Evolutionary conservation across 148 eudicot species (phyloP), one percentile per base, ranked within the genome.

Genomic region (Drosera capensis): DNA sequence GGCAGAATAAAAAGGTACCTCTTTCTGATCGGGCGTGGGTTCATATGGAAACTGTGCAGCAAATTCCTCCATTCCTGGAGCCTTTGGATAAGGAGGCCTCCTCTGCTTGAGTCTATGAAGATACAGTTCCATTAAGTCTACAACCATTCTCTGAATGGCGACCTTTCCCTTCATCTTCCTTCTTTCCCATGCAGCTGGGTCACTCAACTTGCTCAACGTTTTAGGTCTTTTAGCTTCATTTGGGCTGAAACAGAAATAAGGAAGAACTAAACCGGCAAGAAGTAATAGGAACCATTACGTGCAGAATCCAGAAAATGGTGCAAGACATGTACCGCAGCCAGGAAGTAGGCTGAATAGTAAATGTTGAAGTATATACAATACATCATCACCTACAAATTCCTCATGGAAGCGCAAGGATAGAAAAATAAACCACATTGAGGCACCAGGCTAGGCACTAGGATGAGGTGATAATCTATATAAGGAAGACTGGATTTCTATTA

Each of bases 141-240:
- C 96, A 48, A 88, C 94, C 96, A 88, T 88, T 63, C 74, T 88
- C 66, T 88, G 96, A 61, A 88, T 77, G 3, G 96, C 96, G 57
- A 88, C 86, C 69, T 73, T 83, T 53, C 96, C 96, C 64, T 77
- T 88, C 24, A 58, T 65, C 68, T 80, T 88, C 60, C 94, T 77
- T 81, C 59, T 80, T 66, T 88, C 94, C 96, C 96, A 88, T 20
- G 72, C 70, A 56, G 73, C 68, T 43, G 77, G 72, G 64, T 88
- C 96, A 56, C 57, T 74, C 68, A 88, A 55, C 62, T 84, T 88
- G 67, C 94, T 83, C 56, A 87, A 63, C 30, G 77, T 62, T 20
- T 83, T 71, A 16, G 94, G 90, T 48, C 55, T 75, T 65, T 71
- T 80, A 46, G 77, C 62, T 69, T 88, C 96, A 60, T 88, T 88